These are phyloP conservation scores for Xylaria sp. DNA, from an alignment of 2,329 filamentous ascomycete genomes.

Conservation along the genomic window DNA sequence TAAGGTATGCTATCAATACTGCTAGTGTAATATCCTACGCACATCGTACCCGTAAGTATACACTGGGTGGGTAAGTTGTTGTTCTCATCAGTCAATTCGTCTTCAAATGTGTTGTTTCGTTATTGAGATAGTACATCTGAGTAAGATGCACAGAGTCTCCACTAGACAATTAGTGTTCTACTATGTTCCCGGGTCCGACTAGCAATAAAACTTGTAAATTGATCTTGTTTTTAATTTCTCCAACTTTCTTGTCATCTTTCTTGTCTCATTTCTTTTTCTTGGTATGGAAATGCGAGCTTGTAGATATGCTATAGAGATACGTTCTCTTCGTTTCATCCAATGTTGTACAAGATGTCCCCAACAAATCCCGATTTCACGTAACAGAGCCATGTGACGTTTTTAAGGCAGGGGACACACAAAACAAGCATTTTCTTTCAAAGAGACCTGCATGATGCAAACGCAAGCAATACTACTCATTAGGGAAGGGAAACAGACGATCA, in stretches of 20 bases:
- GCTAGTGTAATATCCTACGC: neutral
- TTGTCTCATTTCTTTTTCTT: neutral
- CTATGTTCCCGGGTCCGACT: neutral
- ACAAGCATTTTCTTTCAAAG: conserved; percentile 22
- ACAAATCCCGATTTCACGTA: conserved; percentile 2
- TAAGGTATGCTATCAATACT: neutral
- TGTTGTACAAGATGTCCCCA: neutral
- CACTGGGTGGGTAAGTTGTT: no score
- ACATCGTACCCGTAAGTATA: neutral
- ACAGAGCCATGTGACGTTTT: conserved; percentile 18
- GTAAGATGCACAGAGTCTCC: no score
- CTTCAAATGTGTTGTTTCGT: no score
- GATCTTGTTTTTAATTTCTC: neutral
- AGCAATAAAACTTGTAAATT: neutral
- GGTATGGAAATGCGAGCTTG: neutral
- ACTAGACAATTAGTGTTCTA: no score
- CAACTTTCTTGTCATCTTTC: neutral
- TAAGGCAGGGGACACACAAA: conserved; percentile 9
- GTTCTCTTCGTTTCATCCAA: neutral
- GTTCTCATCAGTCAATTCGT: no score
- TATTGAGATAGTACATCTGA: no score
- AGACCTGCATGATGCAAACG: conserved; percentile 34
- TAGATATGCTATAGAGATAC: no score
- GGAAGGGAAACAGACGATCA: conserved; percentile 14
- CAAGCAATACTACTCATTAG: conserved; percentile 19